Base-by-base conservation (phyloP, 345 rosid genomes). In the Nasturtium officinale region DNA sequence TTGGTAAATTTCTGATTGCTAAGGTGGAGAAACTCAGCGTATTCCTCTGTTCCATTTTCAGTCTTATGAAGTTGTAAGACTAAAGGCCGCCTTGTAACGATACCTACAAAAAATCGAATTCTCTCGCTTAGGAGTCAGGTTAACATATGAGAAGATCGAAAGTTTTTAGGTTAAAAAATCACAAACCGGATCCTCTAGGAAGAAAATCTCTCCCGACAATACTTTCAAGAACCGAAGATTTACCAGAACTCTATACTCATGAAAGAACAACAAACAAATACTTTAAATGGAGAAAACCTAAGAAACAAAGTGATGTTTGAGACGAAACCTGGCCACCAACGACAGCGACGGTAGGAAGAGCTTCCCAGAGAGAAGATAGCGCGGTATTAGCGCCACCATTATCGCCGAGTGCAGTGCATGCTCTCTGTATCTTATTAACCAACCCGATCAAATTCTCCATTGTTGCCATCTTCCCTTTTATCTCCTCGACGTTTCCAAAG, bases 201-300 rank as follows among this genome's bases (percentile, higher is more conserved):
- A 94, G 97, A 65, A 94, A 94, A 70, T 94, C 98, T 25, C 96
- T 82, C 30, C 98, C 98, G 1, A 94, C 97, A 9, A 94, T 85
- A 71, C 98, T 90, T 83, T 94, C 98, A 15, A 94, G 83, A 11
- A 94, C 98, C 2, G 98, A 94, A 35, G 98, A 94, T 79, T 94
- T 94, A 2, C 98, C 98, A 5, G 98, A 94, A 78, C 98, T 94
- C 98, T 90, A 83, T 73, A 71, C 16, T 17, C 69, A 33, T 26
- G 9, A 61, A 67, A 0, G n/a, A 42, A 26, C 11, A 60, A 10
- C 0, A 46, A 62, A 40, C 13, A 35, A 62, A 71, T 56, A 18
- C 33, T 9, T 55, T 56, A 50, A 58, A 64, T 7, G n/a, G 38
- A 13, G 32, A 42, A 28, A 62, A 4, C 56, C 7, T 11, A 46